Evolutionary conservation across 129 eudicot genomes (phyloP), one percentile per base, ranked within the genome.

Genomic region (Chrysanthemum lavandulifolium): DNA sequence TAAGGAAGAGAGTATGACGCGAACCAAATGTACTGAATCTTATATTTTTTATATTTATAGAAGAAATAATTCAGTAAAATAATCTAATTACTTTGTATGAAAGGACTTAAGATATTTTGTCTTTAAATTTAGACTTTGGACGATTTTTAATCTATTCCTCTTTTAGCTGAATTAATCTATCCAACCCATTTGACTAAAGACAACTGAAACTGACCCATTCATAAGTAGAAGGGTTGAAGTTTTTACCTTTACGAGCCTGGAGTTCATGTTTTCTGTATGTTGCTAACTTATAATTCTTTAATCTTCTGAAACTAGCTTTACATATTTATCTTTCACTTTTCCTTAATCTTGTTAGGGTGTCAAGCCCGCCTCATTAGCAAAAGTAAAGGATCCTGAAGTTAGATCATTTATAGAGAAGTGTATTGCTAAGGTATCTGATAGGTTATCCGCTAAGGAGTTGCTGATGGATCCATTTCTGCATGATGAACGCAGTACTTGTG

Each of bases 331-430:
- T n/a, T 62, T 62, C 5, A 19, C 63, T 29, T 68, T n/a, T 58
- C 33, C 40, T 78, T 60, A 67, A 68, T 59, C 77, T 71, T 56
- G 54, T 65, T 75, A 95, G 99, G 99, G 99, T 69, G 80, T 88
- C 66, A 95, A 87, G 79, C 99, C 99, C 16, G 94, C 96, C 47
- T 84, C 99, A 16, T 79, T 95, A 73, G 83, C 71, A 54, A 91
- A 91, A 78, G 99, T 91, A 53, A 91, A 79, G 80, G 91, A 95
- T 88, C 95, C 86, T 80, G 91, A 54, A 31, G 83, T 91, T 69
- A 86, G 80, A 74, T 80, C 78, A 58, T 95, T 95, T 80, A 83
- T 95, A 69, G 99, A 91, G 80, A 95, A 90, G 79, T 95, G 99
- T 80, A 90, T 88, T 40, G 85, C 99, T 13, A 78, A 88, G 65